Percentiles rank a stretch among this genome's conserved stretches.
Evolutionary conservation across 345 rosid species (phyloP).

Genomic region (Populus ilicifolia): DNA sequence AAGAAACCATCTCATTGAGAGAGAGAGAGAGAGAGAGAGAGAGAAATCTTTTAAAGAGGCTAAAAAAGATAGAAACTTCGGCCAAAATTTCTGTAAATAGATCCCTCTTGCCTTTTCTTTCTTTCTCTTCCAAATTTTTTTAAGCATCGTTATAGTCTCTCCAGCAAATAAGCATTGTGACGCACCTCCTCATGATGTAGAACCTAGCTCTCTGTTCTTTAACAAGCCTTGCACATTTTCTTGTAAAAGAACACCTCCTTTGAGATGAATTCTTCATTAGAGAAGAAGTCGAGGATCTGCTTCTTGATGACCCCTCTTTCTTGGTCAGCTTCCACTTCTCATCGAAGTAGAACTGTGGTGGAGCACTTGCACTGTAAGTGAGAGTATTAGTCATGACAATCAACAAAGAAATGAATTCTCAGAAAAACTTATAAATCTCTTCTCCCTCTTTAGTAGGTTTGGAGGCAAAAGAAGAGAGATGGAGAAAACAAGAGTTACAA

Average conservation of each 20-base stretch:
- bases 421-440: background rate
- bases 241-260: conserved; percentile 57
- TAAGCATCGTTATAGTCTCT: conserved; percentile 72
- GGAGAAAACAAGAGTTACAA: background rate
- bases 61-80: background rate
- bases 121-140: background rate
- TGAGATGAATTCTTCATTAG: conserved; percentile 35
- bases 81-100: background rate
- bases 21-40: conserved; percentile 23
- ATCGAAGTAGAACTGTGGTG: conserved; percentile 19
- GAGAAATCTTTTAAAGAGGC: background rate
- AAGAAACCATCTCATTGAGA: conserved; percentile 21
- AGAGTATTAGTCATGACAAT: background rate
- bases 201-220: conserved; percentile 90
- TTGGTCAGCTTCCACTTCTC: conserved; percentile 33
- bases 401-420: background rate
- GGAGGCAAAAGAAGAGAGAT: background rate
- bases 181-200: conserved; percentile 90
- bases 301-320: conserved; percentile 46
- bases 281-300: conserved; percentile 41
- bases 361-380: conserved; percentile 20
- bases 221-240: conserved; percentile 79
- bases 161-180: conserved; percentile 94
- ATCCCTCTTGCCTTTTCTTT: background rate
- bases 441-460: background rate